Base-by-base conservation (phyloP, 2,329 filamentous ascomycete genomes). In the Cladophialophora immunda region DNA sequence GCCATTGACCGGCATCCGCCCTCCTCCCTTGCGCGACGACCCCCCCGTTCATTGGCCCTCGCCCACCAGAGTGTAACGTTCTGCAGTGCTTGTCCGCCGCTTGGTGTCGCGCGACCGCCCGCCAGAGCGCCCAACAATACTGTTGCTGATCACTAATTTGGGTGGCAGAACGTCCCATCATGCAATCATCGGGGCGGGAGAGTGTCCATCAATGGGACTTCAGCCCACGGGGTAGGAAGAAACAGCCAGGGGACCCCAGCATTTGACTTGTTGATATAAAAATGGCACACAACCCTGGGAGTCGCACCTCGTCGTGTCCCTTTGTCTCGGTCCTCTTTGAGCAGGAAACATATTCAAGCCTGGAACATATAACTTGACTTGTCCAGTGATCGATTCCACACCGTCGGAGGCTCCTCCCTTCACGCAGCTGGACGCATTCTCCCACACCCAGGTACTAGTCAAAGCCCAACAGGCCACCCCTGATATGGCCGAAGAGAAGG, bases 221-320 rank as follows among this genome's bases (percentile, higher is more conserved):
- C 38, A 36, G 36, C 63, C 63, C 63, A 65, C 47, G 63, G 57
- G 63, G 57, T 61, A 62, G 32, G 17, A 52, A 56, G 25, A 19
- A 38, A 47, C 13, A 50, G 9, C 29, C 47, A 32, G 63, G 57
- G 57, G 61, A n/a, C 55, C 57, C 57, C 57, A 56, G 55, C 50
- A 56, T 65, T 53, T 58, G 25, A 25, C 22, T 38, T 41, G 17
- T 29, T 22, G 41, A 58, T 64, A 55, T 61, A 61, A 59, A 54
- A 45, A 11, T 29, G 30, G 25, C 52, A 17, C 13, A 11, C 29
- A 17, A 29, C 45, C 58, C 58, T 50, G 15, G 58, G 25, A 54
- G 29, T 53, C 3, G 1, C 25, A 50, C 11, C 11, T 41, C 27
- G 22, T n/a, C 32, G 30, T 36, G 17, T 6, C 41, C 13, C 38